Evolutionary conservation across 2,329 filamentous ascomycete genomes (phyloP).

Genomic region (Pleoardoris graminearum): DNA sequence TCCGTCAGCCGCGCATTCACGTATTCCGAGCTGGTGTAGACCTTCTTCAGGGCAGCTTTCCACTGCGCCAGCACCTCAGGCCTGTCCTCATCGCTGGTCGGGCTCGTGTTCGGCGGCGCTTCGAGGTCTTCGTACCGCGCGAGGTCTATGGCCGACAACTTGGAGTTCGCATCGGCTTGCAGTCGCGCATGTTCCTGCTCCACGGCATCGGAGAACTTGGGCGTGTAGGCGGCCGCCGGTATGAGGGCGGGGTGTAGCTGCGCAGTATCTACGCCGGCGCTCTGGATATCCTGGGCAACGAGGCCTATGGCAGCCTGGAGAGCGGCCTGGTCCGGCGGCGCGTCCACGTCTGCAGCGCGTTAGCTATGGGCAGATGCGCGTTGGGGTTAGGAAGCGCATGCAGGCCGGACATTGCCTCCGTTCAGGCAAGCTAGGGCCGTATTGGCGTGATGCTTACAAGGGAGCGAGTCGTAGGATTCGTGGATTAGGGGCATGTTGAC

Average conservation of each 20-base stretch:
- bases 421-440: too few relatives aligned
- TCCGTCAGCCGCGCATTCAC: slow-evolving; percentile 60
- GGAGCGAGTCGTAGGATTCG: slow-evolving; percentile 76
- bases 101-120: slow-evolving; percentile 50
- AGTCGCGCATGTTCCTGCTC: slow-evolving; percentile 70
- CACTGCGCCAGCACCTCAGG: slow-evolving; percentile 50
- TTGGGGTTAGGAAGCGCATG: slow-evolving; percentile 43
- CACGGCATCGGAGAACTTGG: slow-evolving; percentile 68
- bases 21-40: slow-evolving; percentile 63
- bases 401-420: slow-evolving; percentile 64
- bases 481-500: slow-evolving; percentile 66
- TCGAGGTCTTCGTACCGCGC: slow-evolving; percentile 81
- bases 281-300: slow-evolving; percentile 63
- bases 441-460: slow-evolving; percentile 68
- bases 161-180: slow-evolving; percentile 51
- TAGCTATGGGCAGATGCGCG: slow-evolving; percentile 35
- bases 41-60: slow-evolving; percentile 56
- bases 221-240: slow-evolving; percentile 49
- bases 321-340: slow-evolving; percentile 64
- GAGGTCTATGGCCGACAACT: slow-evolving; percentile 70
- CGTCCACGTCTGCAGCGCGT: slow-evolving; percentile 72
- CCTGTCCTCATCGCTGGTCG: slow-evolving; percentile 44
- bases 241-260: slow-evolving; percentile 64
- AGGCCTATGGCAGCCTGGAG: slow-evolving; percentile 70
- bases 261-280: slow-evolving; percentile 48